Evolutionary conservation across 306 rosid genomes (phyloP).

Genomic region (Geum urbanum): DNA sequence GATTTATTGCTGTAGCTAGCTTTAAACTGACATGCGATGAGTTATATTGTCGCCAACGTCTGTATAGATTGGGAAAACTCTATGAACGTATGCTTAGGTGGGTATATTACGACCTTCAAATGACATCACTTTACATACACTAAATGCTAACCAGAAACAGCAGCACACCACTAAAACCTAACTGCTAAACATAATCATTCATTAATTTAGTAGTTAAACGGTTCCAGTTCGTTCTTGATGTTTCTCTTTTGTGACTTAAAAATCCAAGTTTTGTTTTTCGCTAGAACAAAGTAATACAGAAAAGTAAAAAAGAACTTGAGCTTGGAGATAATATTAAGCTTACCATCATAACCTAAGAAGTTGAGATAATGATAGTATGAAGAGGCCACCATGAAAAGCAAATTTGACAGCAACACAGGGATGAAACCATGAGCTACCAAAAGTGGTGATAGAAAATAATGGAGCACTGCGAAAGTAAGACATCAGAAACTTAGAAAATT

Average conservation of each 20-base stretch:
- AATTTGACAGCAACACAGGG: constrained; percentile 82
- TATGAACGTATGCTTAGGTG: background rate
- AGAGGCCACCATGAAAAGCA: constrained; percentile 90
- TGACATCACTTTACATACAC: no score
- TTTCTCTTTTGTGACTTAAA: no score
- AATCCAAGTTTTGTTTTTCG: no score
- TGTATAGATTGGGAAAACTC: background rate
- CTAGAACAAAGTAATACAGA: background rate
- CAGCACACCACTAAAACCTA: background rate
- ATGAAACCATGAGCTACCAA: constrained; percentile 96
- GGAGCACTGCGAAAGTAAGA: constrained; percentile 74
- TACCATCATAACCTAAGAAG: constrained; percentile 99
- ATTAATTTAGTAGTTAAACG: no score
- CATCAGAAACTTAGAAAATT: constrained; percentile 26
- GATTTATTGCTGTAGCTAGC: background rate
- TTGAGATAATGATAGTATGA: constrained; percentile 95
- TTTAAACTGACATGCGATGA: background rate
- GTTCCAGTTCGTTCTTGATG: no score
- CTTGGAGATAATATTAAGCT: constrained; percentile 15
- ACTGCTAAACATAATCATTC: background rate
- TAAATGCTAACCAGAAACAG: background rate
- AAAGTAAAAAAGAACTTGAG: background rate
- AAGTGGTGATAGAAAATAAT: constrained; percentile 88
- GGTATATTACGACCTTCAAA: background rate
- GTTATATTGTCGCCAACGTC: background rate